Conservation (phyloP, 495 filamentous ascomycete genomes). For the Aspergillus haitiensis region DNA sequence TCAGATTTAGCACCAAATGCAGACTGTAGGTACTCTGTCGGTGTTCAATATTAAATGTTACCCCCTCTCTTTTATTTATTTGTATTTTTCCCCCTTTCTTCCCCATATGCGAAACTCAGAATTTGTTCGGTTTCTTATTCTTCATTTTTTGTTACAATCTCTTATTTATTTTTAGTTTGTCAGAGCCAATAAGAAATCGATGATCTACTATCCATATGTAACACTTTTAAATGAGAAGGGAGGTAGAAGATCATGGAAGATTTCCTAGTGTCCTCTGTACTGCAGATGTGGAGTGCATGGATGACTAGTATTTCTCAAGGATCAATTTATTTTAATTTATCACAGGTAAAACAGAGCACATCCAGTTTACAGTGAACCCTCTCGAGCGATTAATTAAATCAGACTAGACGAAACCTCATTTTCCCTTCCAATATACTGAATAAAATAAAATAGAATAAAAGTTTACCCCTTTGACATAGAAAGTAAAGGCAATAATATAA, state of each 20-base stretch:
- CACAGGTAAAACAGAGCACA: neutral
- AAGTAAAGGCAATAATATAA: neutral
- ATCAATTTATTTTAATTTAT: conserved; percentile 1
- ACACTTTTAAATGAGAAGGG: conserved; percentile 27
- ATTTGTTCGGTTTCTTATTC: neutral
- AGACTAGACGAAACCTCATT: no score
- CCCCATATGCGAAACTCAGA: neutral
- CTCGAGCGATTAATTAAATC: neutral
- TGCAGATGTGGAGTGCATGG: conserved; percentile 18
- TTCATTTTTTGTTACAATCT: conserved; percentile 15
- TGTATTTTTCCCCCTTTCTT: neutral
- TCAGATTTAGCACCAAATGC: no score
- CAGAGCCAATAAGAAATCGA: conserved; percentile 20
- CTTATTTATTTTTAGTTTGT: conserved; percentile 29
- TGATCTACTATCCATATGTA: conserved; percentile 30
- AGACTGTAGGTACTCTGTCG: no score
- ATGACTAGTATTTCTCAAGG: neutral
- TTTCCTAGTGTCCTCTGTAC: conserved; percentile 13
- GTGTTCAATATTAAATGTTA: no score
- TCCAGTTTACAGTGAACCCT: neutral
- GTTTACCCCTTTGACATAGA: neutral
- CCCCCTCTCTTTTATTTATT: neutral
- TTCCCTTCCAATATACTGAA: no score
- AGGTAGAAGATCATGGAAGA: conserved; percentile 25
- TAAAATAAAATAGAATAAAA: neutral